Base-by-base conservation (phyloP, 1,139 yeast species). In the Keqinozyma sinolaborantium region DNA sequence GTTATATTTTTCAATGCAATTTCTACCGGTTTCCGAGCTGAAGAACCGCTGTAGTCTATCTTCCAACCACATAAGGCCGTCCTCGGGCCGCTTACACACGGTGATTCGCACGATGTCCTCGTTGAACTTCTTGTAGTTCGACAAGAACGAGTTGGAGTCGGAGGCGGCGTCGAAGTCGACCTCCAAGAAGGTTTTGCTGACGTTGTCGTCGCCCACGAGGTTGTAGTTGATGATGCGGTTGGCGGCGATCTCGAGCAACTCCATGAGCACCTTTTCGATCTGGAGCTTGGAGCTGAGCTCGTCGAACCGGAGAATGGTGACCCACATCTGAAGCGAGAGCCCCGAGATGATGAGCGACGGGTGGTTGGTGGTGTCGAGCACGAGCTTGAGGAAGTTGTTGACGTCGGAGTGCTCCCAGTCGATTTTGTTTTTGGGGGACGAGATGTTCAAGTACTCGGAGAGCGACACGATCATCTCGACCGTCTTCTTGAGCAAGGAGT, bases 381-480 rank as follows among this genome's bases (percentile, higher is more conserved):
- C 88, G 25, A 94, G 70, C 34, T 74, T 71, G 39, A 90, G 68
- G 50, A 86, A 92, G 31, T 75, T 77, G 23, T 64, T 66, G 4
- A 80, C 61, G 49, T 82, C 86, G 1, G 82, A 67, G 20, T 64
- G 60, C 14, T 70, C 73, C 75, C 73, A 69, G 16, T 58, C 56
- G 14, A 71, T 53, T 38, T 61, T 53, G 36, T 61, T 56, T 33
- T 66, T 66, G 1, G 59, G 56, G 23, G 52, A 42, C 14, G 63
- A 57, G 4, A 71, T 58, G 40, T 77, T 79, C 36, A 84, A 63
- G 52, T 79, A 81, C 47, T 83, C 95, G 46, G 95, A 87, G 25
- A 92, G 64, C 1, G 95, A 87, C 24, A 92, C 95, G 30, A 90
- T 77, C 86, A 92, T 84, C 54, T 94, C 98, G 4, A 90, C 96